These are phyloP conservation scores for Dactylellina parvicollis DNA, from an alignment of 2,329 filamentous ascomycete species.

Conservation along the genomic window DNA sequence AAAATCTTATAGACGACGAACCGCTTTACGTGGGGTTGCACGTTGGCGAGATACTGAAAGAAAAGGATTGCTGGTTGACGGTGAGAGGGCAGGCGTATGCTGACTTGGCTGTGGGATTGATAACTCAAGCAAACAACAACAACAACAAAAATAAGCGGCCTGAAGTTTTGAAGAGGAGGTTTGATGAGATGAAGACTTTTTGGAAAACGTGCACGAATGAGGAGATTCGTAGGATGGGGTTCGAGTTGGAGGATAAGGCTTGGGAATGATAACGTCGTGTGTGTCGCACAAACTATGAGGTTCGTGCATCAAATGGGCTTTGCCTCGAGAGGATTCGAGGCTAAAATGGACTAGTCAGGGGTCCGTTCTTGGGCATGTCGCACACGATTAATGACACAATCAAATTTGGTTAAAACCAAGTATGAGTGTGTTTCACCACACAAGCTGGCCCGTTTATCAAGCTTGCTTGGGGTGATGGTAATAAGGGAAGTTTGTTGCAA, in stretches of 20 bases:
- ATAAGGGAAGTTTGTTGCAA: no score
- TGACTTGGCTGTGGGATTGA: not conserved
- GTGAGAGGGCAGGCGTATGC: not conserved
- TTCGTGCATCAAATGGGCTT: no score
- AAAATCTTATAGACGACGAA: not conserved
- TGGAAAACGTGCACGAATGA: not conserved
- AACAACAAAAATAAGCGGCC: not conserved
- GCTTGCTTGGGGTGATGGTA: no score
- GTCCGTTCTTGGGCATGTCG: no score
- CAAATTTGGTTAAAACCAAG: no score
- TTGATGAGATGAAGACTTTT: not conserved
- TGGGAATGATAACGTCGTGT: no score
- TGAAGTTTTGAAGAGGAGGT: not conserved
- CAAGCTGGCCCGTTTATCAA: no score
- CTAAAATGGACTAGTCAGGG: no score
- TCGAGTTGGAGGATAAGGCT: not conserved
- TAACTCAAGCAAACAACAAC: not conserved
- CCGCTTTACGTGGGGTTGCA: not conserved
- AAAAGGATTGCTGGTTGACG: not conserved
- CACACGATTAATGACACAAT: no score
- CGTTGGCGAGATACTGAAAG: not conserved
- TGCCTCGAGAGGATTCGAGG: no score
- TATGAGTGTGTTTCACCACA: no score
- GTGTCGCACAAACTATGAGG: no score
- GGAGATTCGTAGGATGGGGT: slow-evolving; percentile 3